Base-by-base conservation (phyloP, 2,329 filamentous ascomycete genomes). In the Aspergillus chevalieri region DNA sequence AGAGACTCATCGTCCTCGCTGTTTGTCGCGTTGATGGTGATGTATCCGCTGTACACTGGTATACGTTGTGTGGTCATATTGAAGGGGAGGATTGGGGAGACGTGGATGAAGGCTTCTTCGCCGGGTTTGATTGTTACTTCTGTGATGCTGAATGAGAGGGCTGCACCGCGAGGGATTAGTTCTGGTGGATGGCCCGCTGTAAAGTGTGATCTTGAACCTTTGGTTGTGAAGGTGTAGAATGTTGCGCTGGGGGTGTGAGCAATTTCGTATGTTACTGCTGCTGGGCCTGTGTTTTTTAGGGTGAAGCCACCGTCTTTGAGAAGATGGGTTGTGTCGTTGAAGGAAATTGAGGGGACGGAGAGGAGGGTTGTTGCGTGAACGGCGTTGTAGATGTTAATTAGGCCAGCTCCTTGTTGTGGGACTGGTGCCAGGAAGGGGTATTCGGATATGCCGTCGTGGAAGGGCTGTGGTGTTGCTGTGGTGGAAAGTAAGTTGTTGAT, bases 271-370 rank as follows among this genome's bases (percentile, higher is more conserved):
- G 34, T 36, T 17, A 36, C 34, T 36, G 34, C 34, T n/a, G 14
- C 15, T 7, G 34, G 34, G 2, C 14, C 14, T 14, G 34, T 36
- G 34, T 36, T 36, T 17, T 36, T 36, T n/a, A 36, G n/a, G 3
- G 34, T 36, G 6, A 36, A 36, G 4, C 34, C 34, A 2, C 14
- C 15, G 3, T n/a, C n/a, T 17, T 36, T 3, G 3, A 17, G 17
- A 53, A 82, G 77, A 69, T 84, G 63, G 54, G 80, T 78, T 0
- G 81, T 82, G 62, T 86, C 82, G 61, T 85, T 85, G 67, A 85
- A 84, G 3, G 79, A 75, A 12, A 86, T 65, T 62, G 76, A 79
- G n/a, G 78, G 78, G 8, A 73, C 75, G 57, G 75, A 77, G 17
- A 85, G 67, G 10, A 79, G 59, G 2, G 77, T 76, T 2, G 73